Base-by-base conservation (phyloP, 2,329 filamentous ascomycete genomes). In the Zasmidium citrigriseum region DNA sequence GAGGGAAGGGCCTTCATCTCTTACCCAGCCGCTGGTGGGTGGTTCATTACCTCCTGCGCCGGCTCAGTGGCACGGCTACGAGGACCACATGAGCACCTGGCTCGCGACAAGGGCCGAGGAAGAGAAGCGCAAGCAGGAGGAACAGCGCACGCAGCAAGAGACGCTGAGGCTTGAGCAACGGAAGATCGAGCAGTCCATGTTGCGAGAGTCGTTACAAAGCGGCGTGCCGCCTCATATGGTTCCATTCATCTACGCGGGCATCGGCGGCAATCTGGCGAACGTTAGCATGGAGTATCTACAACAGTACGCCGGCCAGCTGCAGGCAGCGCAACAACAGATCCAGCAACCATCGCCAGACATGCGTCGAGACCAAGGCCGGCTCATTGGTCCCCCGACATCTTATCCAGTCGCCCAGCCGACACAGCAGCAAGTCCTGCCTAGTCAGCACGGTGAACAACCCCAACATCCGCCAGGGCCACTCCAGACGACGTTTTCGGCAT, bases 201-300 rank as follows among this genome's bases (percentile, higher is more conserved):
- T 83, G 60, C 75, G 78, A 49, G 80, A 83, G 59, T 81, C 80
- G 18, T 76, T 82, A 68, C 76, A 78, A 60, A 78, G 79, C 52
- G 80, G 80, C 54, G 73, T 83, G 44, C 81, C 81, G 41, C 79
- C 80, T 57, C 74, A 79, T 27, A 75, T 83, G 47, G 76, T 83
- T 18, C 81, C 81, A 29, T 77, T 83, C 60, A 82, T 83, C 62
- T 83, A 83, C 67, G 79, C 79, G 54, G 80, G 80, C 34, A 79
- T 82, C 52, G 79, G 78, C 27, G 78, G 80, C 49, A 77, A 75
- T 52, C 73, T 82, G 14, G 77, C 78, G 27, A 78, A 75, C 63
- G 73, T 78, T 63, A 80, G 77, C 62, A 71, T 78, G 34, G 81
- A 83, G 51, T 80, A 76, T 76, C 70, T 82, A 56, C 79, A 81